phyloP scores from a whole-genome alignment of 495 filamentous ascomycete genomes.

The Daldinia concentrica region DNA sequence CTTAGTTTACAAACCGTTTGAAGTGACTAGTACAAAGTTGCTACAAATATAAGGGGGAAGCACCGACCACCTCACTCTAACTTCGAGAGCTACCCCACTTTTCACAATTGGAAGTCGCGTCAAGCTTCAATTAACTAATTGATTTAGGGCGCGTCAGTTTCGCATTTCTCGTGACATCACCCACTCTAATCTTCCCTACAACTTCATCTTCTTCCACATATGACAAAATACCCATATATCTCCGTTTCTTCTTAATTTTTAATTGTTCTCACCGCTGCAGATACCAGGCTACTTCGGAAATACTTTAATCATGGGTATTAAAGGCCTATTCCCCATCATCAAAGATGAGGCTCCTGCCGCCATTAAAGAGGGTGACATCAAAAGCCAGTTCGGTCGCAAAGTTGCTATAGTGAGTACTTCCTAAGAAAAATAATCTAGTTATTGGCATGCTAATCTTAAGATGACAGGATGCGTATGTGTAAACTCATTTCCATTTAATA shows the following conservation, averaged over 20 bases:
- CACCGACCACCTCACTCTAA: too few species aligned
- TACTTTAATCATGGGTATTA: constrained; percentile 82
- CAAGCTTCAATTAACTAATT: constrained; percentile 33
- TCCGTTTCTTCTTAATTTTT: constrained; percentile 1
- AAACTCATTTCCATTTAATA: not conserved
- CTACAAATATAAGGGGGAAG: too few species aligned
- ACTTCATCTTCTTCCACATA: not conserved
- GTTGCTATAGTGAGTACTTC: constrained; percentile 83
- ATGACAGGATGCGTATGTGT: constrained; percentile 83
- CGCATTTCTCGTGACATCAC: constrained; percentile 47
- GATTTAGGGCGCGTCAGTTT: constrained; percentile 42
- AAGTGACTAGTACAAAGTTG: not conserved
- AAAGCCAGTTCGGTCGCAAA: constrained; percentile 96
- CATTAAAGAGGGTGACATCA: constrained; percentile 96
- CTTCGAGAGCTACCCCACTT: constrained; percentile 9
- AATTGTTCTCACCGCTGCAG: not conserved
- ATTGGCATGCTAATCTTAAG: constrained; percentile 18
- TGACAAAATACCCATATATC: not conserved
- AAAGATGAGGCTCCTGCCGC: constrained; percentile 91
- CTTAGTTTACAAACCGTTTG: not conserved
- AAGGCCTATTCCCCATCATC: constrained; percentile 86
- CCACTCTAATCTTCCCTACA: not conserved
- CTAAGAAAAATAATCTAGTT: not conserved
- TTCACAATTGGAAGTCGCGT: constrained; percentile 39
- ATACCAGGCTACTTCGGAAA: not conserved